phyloP scores from a whole-genome alignment of 1,139 yeast species.

The Debaryomyces coudertii region DNA sequence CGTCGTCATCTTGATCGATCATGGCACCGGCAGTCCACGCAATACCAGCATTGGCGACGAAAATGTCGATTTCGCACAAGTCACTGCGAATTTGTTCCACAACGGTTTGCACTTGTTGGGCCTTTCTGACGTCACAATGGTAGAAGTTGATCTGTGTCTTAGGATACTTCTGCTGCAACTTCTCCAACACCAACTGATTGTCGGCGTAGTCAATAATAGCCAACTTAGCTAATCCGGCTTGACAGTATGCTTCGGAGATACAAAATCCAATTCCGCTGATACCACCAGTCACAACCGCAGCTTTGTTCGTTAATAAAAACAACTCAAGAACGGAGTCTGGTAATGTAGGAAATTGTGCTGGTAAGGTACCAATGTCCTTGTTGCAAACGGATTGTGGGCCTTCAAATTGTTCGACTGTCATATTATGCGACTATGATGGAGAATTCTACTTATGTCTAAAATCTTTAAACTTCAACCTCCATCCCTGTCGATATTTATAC shows the following conservation, averaged over 20 bases:
- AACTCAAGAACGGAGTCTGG: slow-evolving; percentile 38
- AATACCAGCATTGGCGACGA: slow-evolving; percentile 57
- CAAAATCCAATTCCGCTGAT: slow-evolving; percentile 50
- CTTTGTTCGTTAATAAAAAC: slow-evolving; percentile 39
- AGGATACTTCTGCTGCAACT: slow-evolving; percentile 33
- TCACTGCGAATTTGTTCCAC: slow-evolving; percentile 34
- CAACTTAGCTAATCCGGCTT: slow-evolving; percentile 46
- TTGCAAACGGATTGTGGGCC: slow-evolving; percentile 30
- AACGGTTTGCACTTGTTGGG: slow-evolving; percentile 39
- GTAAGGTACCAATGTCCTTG: slow-evolving; percentile 44
- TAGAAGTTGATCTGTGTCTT: slow-evolving; percentile 36
- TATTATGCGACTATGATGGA: slow-evolving; percentile 9
- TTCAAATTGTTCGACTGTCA: slow-evolving; percentile 22
- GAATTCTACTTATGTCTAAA: not conserved
- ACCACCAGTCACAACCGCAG: slow-evolving; percentile 49
- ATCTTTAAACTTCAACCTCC: no score
- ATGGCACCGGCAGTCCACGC: slow-evolving; percentile 47
- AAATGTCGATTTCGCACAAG: slow-evolving; percentile 51
- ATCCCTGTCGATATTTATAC: slow-evolving; percentile 2
- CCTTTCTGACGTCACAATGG: slow-evolving; percentile 46
- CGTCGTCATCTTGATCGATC: slow-evolving; percentile 45
- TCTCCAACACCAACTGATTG: slow-evolving; percentile 32
- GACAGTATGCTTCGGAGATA: slow-evolving; percentile 49
- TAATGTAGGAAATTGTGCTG: slow-evolving; percentile 41
- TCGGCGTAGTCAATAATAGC: slow-evolving; percentile 48